phyloP scores from a whole-genome alignment of 495 filamentous ascomycete species.

The Rostrohypoxylon terebratum region DNA sequence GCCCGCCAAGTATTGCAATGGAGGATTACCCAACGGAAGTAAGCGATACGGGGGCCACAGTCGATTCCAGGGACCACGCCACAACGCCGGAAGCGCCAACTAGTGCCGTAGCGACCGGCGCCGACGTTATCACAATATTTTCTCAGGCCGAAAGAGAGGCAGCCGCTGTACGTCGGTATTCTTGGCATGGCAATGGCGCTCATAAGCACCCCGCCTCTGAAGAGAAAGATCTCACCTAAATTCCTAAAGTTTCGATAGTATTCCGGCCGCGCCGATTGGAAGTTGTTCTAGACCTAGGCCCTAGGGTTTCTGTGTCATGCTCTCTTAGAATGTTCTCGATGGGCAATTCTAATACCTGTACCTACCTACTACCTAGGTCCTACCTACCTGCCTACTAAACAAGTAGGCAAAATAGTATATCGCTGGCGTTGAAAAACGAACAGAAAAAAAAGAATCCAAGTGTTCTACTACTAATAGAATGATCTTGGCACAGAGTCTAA shows the following conservation, averaged over 20 bases:
- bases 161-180: slow-evolving; percentile 25
- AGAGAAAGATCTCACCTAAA: slow-evolving; percentile 21
- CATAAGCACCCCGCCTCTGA: slow-evolving; percentile 25
- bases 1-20: background rate
- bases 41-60: slow-evolving; percentile 25
- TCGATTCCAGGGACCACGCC: slow-evolving; percentile 14
- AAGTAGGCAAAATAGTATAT: slow-evolving; percentile 12
- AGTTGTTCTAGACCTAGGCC: background rate
- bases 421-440: background rate
- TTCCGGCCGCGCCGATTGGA: background rate
- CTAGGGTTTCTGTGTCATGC: no score
- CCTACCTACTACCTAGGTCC: background rate
- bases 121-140: slow-evolving; percentile 25
- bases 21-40: slow-evolving; percentile 1
- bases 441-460: background rate
- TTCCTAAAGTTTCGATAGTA: slow-evolving; percentile 6
- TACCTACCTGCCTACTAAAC: background rate
- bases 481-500: slow-evolving; percentile 2
- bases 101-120: slow-evolving; percentile 22
- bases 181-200: slow-evolving; percentile 27
- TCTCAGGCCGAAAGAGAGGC: slow-evolving; percentile 27
- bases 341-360: background rate
- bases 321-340: background rate
- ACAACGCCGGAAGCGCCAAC: slow-evolving; percentile 2
- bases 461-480: background rate